Base-by-base conservation (phyloP, 192 early-diverging fungal species). In the Diversispora eburnea region DNA sequence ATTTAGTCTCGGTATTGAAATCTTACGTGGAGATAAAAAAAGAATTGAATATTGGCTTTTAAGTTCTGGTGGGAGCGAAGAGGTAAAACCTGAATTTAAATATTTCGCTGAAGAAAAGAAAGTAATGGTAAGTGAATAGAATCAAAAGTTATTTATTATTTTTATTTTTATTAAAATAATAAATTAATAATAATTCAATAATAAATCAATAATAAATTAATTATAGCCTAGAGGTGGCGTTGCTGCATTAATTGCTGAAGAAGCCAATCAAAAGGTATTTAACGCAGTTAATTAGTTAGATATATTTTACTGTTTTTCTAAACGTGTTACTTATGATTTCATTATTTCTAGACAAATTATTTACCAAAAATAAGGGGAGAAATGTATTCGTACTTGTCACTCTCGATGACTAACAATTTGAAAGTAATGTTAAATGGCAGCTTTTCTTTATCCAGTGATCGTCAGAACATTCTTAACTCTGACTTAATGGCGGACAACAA, bases 371-470 rank as follows among this genome's bases (percentile, higher is more conserved):
- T 52, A 15, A 48, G 41, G 13, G 81, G 81, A 45, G 54, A 59
- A 9, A 12, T 82, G 0, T 81, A 79, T 25, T 70, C 75, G 3
- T 82, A 72, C 46, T 60, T 83, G 0, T 76, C 81, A 4, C 72
- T 81, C 0, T 51, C 79, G 8, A 76, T 83, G 15, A 3, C 2
- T 5, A 79, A 80, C 3, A 54, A 45, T 8, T 10, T 82, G 15
- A 62, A 59, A 4, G 80, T 83, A 8, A 77, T 82, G 33, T 43
- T 81, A 39, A 81, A 83, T 61, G 81, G 80, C 3, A 67, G 12
- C 0, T 83, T 81, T 69, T 81, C 67, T 2, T 13, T 81, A 43
- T 72, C 72, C 6, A 78, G 76, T 9, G 71, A 74, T 42, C 74
- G 81, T 19, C 74, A 70, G 20, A 64, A 19, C 6, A 25, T 80